A percentile compares a stretch with the other conserved stretches of the same genome.
phyloP scores from a whole-genome alignment of 441 rosid species.

The Hura crepitans region DNA sequence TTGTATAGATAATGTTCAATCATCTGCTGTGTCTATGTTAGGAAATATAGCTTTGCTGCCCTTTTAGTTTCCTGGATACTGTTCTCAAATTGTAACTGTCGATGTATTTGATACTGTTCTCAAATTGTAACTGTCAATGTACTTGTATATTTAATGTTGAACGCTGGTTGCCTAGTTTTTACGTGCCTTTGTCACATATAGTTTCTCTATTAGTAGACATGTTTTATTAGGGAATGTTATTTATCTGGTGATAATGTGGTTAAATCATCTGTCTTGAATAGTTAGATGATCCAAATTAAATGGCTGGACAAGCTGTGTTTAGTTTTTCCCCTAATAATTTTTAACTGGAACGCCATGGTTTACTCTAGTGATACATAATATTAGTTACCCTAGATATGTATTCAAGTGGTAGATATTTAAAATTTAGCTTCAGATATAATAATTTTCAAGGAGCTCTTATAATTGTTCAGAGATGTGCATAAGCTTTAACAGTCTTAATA shows the following conservation, averaged over 20 bases:
- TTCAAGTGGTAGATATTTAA: background rate
- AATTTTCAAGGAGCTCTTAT: background rate
- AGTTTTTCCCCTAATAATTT: background rate
- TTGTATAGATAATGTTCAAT: no score
- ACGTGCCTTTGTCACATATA: background rate
- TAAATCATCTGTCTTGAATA: slow-evolving; percentile 2
- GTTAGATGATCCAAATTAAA: background rate
- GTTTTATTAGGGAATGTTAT: background rate
- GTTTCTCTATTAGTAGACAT: background rate
- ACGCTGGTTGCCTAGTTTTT: background rate
- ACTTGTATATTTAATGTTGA: background rate
- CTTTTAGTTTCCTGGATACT: background rate
- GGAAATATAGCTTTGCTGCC: background rate
- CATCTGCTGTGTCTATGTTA: no score
- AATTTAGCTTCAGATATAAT: background rate
- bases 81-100: background rate
- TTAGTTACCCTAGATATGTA: background rate
- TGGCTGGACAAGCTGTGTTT: background rate
- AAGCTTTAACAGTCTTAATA: background rate
- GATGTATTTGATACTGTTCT: background rate
- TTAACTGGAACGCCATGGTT: background rate
- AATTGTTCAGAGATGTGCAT: background rate
- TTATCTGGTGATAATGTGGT: background rate
- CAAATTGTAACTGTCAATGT: background rate
- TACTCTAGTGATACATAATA: background rate